Conservation (phyloP, 1,284 basidiomycete genomes). For the Uromyces viciae-fabae region DNA sequence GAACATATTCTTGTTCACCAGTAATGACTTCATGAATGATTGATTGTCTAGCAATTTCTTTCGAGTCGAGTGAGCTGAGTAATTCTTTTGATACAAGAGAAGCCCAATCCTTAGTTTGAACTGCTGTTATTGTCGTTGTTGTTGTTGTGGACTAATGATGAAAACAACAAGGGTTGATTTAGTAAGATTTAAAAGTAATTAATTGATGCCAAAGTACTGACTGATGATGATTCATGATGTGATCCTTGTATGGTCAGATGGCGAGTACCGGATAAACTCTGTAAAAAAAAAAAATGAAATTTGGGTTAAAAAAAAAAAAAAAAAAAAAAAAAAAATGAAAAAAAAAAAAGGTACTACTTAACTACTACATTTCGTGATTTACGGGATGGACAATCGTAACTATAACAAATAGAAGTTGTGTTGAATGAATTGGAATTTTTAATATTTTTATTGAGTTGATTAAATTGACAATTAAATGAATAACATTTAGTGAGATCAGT, state of each 20-base stretch:
- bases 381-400: slow-evolving; percentile 26
- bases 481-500: slow-evolving; percentile 54
- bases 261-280: too few species aligned
- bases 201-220: slow-evolving; percentile 19
- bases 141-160: too few species aligned
- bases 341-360: too few species aligned
- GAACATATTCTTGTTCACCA: slow-evolving; percentile 84
- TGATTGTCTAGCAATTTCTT: slow-evolving; percentile 79
- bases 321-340: too few species aligned
- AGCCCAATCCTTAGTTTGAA: slow-evolving; percentile 74
- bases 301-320: too few species aligned
- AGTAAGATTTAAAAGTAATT: too few species aligned
- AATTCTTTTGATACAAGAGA: slow-evolving; percentile 68
- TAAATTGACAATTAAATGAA: slow-evolving; percentile 71
- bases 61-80: slow-evolving; percentile 66
- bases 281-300: too few species aligned
- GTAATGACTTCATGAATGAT: slow-evolving; percentile 86
- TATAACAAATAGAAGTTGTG: slow-evolving; percentile 2
- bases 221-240: slow-evolving; percentile 1
- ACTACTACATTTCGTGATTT: neutral
- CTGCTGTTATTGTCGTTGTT: too few species aligned
- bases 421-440: too few species aligned
- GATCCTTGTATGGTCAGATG: too few species aligned
- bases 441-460: neutral
- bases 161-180: too few species aligned